These are phyloP conservation scores for Lathyrus tuberosus DNA, from an alignment of 306 rosid species.

Conservation along the genomic window DNA sequence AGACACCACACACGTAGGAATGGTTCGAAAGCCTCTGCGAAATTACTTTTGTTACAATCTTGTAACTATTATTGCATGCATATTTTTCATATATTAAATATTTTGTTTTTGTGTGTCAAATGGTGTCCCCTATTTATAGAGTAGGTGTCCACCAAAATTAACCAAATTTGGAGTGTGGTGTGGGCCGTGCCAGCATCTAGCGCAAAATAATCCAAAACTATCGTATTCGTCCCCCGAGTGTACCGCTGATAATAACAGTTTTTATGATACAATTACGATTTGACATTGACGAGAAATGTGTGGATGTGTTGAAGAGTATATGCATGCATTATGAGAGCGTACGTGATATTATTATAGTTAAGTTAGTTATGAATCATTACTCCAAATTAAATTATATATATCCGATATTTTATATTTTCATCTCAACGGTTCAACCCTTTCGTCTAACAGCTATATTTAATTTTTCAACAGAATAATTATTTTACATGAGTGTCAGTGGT, in stretches of 20 bases:
- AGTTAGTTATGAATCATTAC: background rate
- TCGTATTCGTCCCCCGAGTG: background rate
- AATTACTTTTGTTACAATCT: too few relatives aligned
- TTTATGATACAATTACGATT: background rate
- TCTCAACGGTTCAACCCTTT: background rate
- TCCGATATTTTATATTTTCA: background rate
- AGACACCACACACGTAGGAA: too few relatives aligned
- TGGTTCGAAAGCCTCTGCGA: too few relatives aligned
- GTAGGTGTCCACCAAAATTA: too few relatives aligned
- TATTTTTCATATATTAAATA: too few relatives aligned
- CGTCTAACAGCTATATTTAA: too few relatives aligned
- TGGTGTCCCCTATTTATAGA: too few relatives aligned
- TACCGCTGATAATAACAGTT: background rate
- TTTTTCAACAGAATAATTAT: too few relatives aligned
- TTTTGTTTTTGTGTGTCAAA: too few relatives aligned
- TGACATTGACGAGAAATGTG: background rate
- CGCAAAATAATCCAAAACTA: background rate
- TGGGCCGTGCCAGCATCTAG: background rate
- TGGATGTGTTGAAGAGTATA: constrained; percentile 8
- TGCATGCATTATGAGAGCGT: constrained; percentile 5
- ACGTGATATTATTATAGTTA: background rate
- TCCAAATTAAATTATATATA: background rate
- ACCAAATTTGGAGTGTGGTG: background rate
- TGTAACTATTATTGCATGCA: too few relatives aligned
- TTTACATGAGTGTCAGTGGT: too few relatives aligned